Conservation (phyloP, 78 protist species). For the Chrysochromulina parva region DNA sequence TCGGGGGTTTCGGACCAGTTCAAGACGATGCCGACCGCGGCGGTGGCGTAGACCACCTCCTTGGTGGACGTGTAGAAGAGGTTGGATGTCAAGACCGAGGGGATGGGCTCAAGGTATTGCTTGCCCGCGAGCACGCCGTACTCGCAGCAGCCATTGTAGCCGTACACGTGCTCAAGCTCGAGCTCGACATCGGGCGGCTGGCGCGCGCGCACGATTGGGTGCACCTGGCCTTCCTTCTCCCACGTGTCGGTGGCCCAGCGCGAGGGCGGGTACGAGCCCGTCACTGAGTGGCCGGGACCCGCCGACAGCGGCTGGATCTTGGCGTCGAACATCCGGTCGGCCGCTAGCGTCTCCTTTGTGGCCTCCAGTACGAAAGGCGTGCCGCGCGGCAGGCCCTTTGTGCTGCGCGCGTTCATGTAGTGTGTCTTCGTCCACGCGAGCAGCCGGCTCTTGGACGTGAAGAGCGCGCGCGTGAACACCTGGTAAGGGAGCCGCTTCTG, state of each 20-base stretch:
- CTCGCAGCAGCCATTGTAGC: neutral
- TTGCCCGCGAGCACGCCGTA: neutral
- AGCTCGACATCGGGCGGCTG: neutral
- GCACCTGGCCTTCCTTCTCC: neutral
- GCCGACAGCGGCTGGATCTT: neutral
- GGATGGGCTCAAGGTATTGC: neutral
- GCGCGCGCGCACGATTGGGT: neutral
- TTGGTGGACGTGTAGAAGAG: neutral
- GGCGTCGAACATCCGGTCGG: neutral
- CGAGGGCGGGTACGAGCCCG: neutral
- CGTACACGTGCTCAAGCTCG: neutral
- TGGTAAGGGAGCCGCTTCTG: neutral
- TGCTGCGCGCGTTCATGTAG: too few species aligned
- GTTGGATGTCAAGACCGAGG: neutral
- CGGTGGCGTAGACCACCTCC: neutral
- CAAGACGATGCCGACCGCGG: neutral
- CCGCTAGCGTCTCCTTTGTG: neutral
- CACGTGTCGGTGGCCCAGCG: neutral
- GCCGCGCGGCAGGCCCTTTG: too few species aligned
- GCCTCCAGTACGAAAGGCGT: neutral
- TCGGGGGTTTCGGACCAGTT: too few species aligned
- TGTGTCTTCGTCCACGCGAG: neutral
- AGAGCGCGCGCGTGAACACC: neutral
- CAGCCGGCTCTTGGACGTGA: neutral
- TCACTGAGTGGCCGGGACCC: neutral